phyloP scores from a whole-genome alignment of 805 yeast genomes.

The Sungouiozyma ichnusensis region DNA sequence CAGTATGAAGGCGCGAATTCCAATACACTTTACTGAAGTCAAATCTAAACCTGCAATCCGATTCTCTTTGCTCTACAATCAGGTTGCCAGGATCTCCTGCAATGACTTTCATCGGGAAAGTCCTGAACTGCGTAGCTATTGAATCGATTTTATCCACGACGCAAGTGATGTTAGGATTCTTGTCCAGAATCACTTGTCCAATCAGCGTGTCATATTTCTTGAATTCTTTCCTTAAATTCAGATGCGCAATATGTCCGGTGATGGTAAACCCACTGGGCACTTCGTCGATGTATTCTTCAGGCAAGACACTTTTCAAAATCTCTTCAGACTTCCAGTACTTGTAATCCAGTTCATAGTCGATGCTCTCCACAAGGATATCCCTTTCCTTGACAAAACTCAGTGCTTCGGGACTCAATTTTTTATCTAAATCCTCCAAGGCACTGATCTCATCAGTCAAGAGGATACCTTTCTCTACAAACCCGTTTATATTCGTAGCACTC shows the following conservation, averaged over 20 bases:
- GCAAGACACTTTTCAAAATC: slow-evolving; percentile 65
- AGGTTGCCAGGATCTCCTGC: slow-evolving; percentile 70
- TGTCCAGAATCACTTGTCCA: slow-evolving; percentile 85
- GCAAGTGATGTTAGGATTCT: slow-evolving; percentile 63
- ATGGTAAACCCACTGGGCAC: slow-evolving; percentile 85
- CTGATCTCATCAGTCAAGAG: slow-evolving; percentile 46
- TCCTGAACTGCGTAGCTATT: slow-evolving; percentile 79
- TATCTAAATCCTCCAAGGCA: slow-evolving; percentile 29
- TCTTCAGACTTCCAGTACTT: slow-evolving; percentile 87
- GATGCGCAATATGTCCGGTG: slow-evolving; percentile 93
- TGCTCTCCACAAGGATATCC: slow-evolving; percentile 39
- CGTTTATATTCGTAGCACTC: slow-evolving; percentile 20
- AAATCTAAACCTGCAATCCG: slow-evolving; percentile 74
- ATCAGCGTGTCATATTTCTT: slow-evolving; percentile 71
- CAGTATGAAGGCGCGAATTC: slow-evolving; percentile 92
- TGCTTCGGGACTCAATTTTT: slow-evolving; percentile 35
- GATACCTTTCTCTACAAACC: slow-evolving; percentile 32
- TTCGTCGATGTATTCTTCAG: slow-evolving; percentile 53
- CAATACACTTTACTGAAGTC: slow-evolving; percentile 93
- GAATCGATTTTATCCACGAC: slow-evolving; percentile 88
- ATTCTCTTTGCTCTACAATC: slow-evolving; percentile 72
- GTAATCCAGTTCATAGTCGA: slow-evolving; percentile 52
- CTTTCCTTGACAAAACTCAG: slow-evolving; percentile 37
- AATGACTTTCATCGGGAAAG: slow-evolving; percentile 85
- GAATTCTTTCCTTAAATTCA: slow-evolving; percentile 75